Evolutionary conservation across 2,329 filamentous ascomycete species (phyloP).

Genomic region (Cercospora sp.): DNA sequence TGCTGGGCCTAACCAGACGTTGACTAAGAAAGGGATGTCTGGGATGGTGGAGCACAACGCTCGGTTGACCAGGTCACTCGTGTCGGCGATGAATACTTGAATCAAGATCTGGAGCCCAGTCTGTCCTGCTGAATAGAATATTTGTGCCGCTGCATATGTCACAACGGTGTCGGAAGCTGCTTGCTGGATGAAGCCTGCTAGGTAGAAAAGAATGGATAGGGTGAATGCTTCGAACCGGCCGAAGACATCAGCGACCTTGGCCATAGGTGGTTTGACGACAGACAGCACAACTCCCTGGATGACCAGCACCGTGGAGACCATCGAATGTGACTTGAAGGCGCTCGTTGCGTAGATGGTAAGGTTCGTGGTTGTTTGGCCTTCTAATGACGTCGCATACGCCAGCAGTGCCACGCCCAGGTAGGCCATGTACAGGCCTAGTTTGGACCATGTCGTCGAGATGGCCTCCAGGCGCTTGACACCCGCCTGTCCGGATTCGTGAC

Average conservation of each 20-base stretch:
- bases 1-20: constrained; percentile 61
- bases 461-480: constrained; percentile 54
- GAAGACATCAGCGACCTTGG: constrained; percentile 63
- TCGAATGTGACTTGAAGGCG: constrained; percentile 63
- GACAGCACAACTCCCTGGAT: constrained; percentile 65
- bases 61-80: constrained; percentile 60
- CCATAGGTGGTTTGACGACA: constrained; percentile 62
- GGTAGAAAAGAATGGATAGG: constrained; percentile 56
- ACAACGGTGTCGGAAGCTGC: constrained; percentile 57
- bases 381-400: constrained; percentile 67
- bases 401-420: constrained; percentile 49
- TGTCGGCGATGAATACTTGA: constrained; percentile 67
- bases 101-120: constrained; percentile 62
- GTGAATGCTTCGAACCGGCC: constrained; percentile 62
- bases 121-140: constrained; percentile 63
- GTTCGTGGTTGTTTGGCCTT: constrained; percentile 63
- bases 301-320: constrained; percentile 65
- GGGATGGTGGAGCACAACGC: constrained; percentile 61
- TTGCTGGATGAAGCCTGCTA: constrained; percentile 60
- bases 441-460: constrained; percentile 53
- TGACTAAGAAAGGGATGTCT: constrained; percentile 61
- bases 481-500: constrained; percentile 42
- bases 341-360: constrained; percentile 67
- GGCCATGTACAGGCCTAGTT: constrained; percentile 48
- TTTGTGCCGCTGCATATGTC: constrained; percentile 57